phyloP scores from a whole-genome alignment of 2,329 filamentous ascomycete species.

The Diplodia corticola region DNA sequence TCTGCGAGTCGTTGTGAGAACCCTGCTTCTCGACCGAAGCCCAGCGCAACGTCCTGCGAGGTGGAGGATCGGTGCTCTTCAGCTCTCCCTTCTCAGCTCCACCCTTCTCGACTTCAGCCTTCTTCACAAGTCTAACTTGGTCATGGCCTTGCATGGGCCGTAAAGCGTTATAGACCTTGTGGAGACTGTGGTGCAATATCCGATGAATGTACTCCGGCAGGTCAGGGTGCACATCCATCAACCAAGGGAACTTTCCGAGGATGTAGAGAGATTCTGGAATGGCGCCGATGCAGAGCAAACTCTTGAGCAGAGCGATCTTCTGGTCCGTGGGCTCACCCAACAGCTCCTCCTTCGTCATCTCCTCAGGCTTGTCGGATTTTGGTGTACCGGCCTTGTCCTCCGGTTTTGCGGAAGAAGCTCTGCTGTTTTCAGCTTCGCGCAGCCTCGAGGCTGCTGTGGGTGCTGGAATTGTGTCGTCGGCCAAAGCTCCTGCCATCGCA shows the following conservation, averaged over 20 bases:
- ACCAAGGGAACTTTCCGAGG: conserved; percentile 88
- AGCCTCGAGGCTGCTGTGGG: conserved; percentile 42
- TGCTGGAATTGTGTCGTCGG: conserved; percentile 70
- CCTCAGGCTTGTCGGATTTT: conserved; percentile 35
- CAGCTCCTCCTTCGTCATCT: conserved; percentile 51
- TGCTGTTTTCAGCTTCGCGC: conserved; percentile 58
- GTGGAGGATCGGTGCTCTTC: background rate
- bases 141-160: conserved; percentile 45
- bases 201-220: conserved; percentile 80
- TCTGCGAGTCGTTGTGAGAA: conserved; percentile 43
- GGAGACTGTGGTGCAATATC: conserved; percentile 77
- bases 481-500: conserved; percentile 79
- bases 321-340: conserved; percentile 76
- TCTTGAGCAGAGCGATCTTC: conserved; percentile 80
- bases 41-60: conserved; percentile 69
- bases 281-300: conserved; percentile 85
- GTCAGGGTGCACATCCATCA: conserved; percentile 81
- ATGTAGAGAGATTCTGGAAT: conserved; percentile 92
- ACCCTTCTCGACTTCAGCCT: conserved; percentile 62
- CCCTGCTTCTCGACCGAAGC: conserved; percentile 75
- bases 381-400: conserved; percentile 48
- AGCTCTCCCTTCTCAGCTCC: conserved; percentile 58
- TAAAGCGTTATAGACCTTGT: conserved; percentile 65
- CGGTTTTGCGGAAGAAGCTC: conserved; percentile 39
- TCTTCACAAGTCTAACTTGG: conserved; percentile 47